Evolutionary conservation across 2,329 filamentous ascomycete genomes (phyloP).

Genomic region (Trichoderma sp.): DNA sequence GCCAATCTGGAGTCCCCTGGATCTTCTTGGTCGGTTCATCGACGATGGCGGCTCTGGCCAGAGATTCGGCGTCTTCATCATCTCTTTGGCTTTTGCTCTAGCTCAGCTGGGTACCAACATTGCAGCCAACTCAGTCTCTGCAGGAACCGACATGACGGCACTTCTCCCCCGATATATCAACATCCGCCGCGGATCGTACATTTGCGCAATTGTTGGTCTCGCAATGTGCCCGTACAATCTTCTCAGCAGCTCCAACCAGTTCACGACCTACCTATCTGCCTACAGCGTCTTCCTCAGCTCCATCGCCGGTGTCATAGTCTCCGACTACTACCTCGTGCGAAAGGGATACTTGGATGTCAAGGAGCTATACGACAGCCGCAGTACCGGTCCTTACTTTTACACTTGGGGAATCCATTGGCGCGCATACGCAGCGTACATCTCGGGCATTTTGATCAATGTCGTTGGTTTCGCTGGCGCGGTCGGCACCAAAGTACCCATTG

Average conservation of each 20-base stretch:
- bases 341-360: conserved; percentile 76
- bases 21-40: conserved; percentile 64
- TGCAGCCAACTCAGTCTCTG: conserved; percentile 80
- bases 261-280: conserved; percentile 86
- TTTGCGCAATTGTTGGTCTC: conserved; percentile 75
- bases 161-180: conserved; percentile 76
- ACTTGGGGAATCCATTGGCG: conserved; percentile 75
- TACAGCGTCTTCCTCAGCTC: conserved; percentile 94
- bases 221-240: conserved; percentile 87
- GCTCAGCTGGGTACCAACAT: conserved; percentile 86
- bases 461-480: conserved; percentile 86
- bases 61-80: conserved; percentile 73
- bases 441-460: conserved; percentile 84
- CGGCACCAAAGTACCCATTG: conserved; percentile 66
- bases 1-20: conserved; percentile 71
- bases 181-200: conserved; percentile 82
- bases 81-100: conserved; percentile 67
- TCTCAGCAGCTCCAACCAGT: conserved; percentile 71
- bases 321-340: conserved; percentile 84
- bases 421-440: conserved; percentile 77
- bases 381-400: conserved; percentile 69
- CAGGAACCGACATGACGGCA: conserved; percentile 79
- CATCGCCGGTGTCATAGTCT: conserved; percentile 86
- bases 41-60: conserved; percentile 65
- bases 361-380: conserved; percentile 72